Evolutionary conservation across 2,329 filamentous ascomycete species (phyloP).

Genomic region (Diaporthe eres): DNA sequence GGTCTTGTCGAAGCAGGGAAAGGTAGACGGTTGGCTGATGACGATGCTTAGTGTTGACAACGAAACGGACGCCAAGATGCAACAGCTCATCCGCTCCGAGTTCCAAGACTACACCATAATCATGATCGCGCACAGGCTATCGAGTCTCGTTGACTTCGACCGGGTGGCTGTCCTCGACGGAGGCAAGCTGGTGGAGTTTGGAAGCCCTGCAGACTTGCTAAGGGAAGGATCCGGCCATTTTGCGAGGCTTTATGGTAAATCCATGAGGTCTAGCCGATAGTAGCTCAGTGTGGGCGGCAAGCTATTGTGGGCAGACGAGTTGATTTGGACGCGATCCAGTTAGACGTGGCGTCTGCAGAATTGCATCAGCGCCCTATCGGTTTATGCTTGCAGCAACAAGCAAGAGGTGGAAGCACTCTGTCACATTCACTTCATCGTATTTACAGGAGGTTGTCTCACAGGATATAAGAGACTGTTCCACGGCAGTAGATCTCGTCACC

Average conservation of each 20-base stretch:
- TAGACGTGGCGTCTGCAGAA: too few species aligned
- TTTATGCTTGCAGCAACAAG: too few species aligned
- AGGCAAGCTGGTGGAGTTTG: constrained; percentile 59
- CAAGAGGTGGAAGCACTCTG: too few species aligned
- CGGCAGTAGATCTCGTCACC: too few species aligned
- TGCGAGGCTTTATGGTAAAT: background rate
- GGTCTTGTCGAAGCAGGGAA: background rate
- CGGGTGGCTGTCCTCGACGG: constrained; percentile 63
- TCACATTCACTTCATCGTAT: background rate
- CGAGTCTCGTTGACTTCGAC: constrained; percentile 63
- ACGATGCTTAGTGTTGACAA: constrained; percentile 19
- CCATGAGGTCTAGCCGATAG: background rate
- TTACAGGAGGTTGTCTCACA: background rate
- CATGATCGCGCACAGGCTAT: constrained; percentile 50
- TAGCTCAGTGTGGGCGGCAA: background rate
- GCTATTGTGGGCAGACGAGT: background rate
- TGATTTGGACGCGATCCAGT: background rate
- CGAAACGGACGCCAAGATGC: constrained; percentile 41
- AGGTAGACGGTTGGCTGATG: background rate
- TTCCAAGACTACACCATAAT: constrained; percentile 62
- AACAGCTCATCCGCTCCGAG: constrained; percentile 46
- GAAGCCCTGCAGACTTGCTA: constrained; percentile 45
- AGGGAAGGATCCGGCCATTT: constrained; percentile 26
- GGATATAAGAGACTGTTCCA: too few species aligned
- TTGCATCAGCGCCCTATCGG: too few species aligned